These are phyloP conservation scores for Acacia confusa DNA, from an alignment of 306 rosid species.

Conservation along the genomic window DNA sequence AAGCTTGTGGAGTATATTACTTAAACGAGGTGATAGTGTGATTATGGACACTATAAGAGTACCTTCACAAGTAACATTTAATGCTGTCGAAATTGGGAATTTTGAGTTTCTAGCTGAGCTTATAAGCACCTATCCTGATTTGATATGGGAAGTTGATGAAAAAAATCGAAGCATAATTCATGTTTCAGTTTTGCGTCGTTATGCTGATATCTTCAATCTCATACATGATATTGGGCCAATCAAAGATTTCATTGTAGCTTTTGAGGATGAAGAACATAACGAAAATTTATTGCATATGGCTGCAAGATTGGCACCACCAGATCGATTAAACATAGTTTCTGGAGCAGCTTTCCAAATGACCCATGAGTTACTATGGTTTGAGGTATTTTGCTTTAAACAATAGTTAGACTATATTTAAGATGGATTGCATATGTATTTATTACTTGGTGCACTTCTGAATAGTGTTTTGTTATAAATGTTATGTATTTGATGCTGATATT, in stretches of 20 bases:
- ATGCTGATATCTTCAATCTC: conserved; percentile 47
- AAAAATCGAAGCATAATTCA: conserved; percentile 37
- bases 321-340: conserved; percentile 35
- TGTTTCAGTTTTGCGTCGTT: conserved; percentile 38
- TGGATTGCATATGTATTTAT: background rate
- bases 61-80: conserved; percentile 31
- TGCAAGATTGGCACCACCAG: conserved; percentile 35
- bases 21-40: background rate
- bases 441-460: background rate
- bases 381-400: conserved; percentile 28
- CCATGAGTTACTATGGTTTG: conserved; percentile 48
- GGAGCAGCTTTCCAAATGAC: conserved; percentile 55
- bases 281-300: conserved; percentile 41
- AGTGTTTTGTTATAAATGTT: background rate
- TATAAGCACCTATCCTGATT: conserved; percentile 39
- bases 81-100: conserved; percentile 44
- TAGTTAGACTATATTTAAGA: background rate
- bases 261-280: background rate
- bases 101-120: conserved; percentile 43
- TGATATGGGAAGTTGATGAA: conserved; percentile 38
- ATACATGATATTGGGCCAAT: conserved; percentile 37
- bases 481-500: background rate
- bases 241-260: conserved; percentile 32
- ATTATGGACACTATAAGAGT: background rate
- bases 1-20: conserved; percentile 22